A percentile compares a stretch with the other conserved stretches of the same genome.
Evolutionary conservation across 2,329 filamentous ascomycete genomes (phyloP).

Genomic region (Passalora sequoiae): DNA sequence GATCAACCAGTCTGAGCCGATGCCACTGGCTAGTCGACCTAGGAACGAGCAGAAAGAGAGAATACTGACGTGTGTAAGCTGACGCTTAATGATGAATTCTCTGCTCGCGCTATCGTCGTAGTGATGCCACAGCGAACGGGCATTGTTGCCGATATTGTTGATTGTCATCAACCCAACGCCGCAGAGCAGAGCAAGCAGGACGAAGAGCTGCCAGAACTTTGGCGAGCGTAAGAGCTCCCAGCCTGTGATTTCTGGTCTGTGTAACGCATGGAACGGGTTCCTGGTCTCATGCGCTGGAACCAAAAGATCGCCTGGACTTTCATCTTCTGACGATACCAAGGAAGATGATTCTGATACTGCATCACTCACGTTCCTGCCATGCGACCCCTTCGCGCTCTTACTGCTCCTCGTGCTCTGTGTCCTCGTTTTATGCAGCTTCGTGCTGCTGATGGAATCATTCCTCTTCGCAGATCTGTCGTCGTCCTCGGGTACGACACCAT

Average conservation of each 20-base stretch:
- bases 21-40: slow-evolving; percentile 68
- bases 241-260: slow-evolving; percentile 80
- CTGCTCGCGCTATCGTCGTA: slow-evolving; percentile 69
- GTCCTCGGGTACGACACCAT: slow-evolving; percentile 52
- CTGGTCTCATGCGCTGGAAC: slow-evolving; percentile 41
- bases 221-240: slow-evolving; percentile 63
- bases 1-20: slow-evolving; percentile 85
- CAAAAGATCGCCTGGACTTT: slow-evolving; percentile 46
- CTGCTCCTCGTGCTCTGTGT: slow-evolving; percentile 5
- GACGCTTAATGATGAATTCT: slow-evolving; percentile 71
- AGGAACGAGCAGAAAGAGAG: slow-evolving; percentile 83
- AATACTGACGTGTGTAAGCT: slow-evolving; percentile 89
- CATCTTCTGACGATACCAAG: slow-evolving; percentile 58
- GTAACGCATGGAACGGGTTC: slow-evolving; percentile 54
- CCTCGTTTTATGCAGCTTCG: slow-evolving; percentile 15
- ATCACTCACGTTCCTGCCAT: slow-evolving; percentile 31
- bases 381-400: slow-evolving; percentile 10
- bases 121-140: slow-evolving; percentile 79
- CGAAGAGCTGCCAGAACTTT: slow-evolving; percentile 89
- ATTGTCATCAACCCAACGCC: slow-evolving; percentile 98
- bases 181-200: slow-evolving; percentile 81
- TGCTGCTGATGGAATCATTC: slow-evolving; percentile 10
- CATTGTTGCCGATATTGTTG: slow-evolving; percentile 93
- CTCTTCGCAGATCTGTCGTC: slow-evolving; percentile 26
- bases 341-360: slow-evolving; percentile 69